These are phyloP conservation scores for Fusarium papillatum DNA, from an alignment of 2,329 filamentous ascomycete species.

Conservation along the genomic window DNA sequence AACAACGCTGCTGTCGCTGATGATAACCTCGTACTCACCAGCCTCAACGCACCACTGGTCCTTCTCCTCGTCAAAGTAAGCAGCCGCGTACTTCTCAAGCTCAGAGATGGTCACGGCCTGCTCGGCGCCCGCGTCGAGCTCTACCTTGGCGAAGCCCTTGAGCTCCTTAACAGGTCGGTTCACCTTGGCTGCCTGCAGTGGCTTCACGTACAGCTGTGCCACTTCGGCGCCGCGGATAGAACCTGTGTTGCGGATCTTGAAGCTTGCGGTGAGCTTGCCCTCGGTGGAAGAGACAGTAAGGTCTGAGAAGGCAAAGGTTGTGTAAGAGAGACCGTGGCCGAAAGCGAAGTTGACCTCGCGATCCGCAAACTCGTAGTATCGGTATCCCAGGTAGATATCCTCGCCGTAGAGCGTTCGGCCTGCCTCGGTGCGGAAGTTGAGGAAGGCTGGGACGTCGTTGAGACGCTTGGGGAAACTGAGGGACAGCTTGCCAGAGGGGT, in stretches of 20 bases:
- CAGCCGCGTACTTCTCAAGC: slow-evolving; percentile 74
- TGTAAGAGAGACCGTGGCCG: slow-evolving; percentile 85
- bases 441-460: slow-evolving; percentile 80
- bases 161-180: slow-evolving; percentile 72
- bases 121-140: slow-evolving; percentile 70
- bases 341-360: slow-evolving; percentile 80
- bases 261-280: slow-evolving; percentile 61
- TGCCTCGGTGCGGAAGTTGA: slow-evolving; percentile 81
- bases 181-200: slow-evolving; percentile 66
- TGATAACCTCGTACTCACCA: slow-evolving; percentile 74
- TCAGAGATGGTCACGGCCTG: slow-evolving; percentile 69
- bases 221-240: slow-evolving; percentile 64
- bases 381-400: slow-evolving; percentile 85
- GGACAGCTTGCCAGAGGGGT: slow-evolving; percentile 82
- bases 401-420: slow-evolving; percentile 83
- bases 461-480: slow-evolving; percentile 78
- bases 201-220: slow-evolving; percentile 68
- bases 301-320: slow-evolving; percentile 71
- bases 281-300: slow-evolving; percentile 62
- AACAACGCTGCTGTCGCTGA: slow-evolving; percentile 69
- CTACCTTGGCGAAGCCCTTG: slow-evolving; percentile 76
- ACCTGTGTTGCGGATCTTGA: slow-evolving; percentile 75
- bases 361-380: slow-evolving; percentile 82
- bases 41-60: slow-evolving; percentile 76
- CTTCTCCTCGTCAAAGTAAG: slow-evolving; percentile 79